A percentile compares a stretch with the other conserved stretches of the same genome.
Conservation (phyloP, 805 yeast species). For the Cyberlindnera sargentensis region DNA sequence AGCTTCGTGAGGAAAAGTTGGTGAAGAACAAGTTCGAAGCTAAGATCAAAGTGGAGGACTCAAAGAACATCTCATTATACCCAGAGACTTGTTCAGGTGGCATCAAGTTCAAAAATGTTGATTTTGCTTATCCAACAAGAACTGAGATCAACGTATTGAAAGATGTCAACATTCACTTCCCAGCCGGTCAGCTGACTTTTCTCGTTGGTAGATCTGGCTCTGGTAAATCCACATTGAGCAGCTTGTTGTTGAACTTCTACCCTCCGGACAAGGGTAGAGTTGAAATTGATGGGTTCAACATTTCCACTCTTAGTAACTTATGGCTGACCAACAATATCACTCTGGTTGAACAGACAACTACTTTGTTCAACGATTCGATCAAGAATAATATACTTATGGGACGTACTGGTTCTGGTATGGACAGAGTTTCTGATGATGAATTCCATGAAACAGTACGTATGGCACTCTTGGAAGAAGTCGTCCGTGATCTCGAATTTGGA, state of each 20-base stretch:
- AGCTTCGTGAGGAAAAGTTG: conserved; percentile 8
- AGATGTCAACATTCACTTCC: conserved; percentile 38
- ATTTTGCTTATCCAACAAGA: conserved; percentile 60
- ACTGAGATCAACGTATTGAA: conserved; percentile 39
- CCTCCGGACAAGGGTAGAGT: conserved; percentile 46
- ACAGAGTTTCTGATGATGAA: conserved; percentile 19
- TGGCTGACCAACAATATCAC: conserved; percentile 63
- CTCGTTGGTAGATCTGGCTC: conserved; percentile 87
- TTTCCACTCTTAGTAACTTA: conserved; percentile 33
- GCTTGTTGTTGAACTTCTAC: conserved; percentile 57
- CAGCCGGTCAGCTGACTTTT: conserved; percentile 43
- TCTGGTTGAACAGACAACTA: conserved; percentile 65
- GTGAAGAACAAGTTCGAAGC: conserved; percentile 8
- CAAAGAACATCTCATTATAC: conserved; percentile 15
- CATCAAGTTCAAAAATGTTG: conserved; percentile 48
- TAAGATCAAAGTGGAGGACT: conserved; percentile 6
- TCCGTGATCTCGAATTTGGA: conserved; percentile 46
- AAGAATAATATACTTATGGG: conserved; percentile 59
- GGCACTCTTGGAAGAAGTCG: conserved; percentile 44
- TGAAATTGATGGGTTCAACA: conserved; percentile 44
- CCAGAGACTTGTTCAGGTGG: conserved; percentile 36
- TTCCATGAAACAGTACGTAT: conserved; percentile 41
- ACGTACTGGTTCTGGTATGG: conserved; percentile 17
- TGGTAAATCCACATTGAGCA: conserved; percentile 82
- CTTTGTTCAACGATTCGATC: conserved; percentile 57